Conservation (phyloP, 352 stramenopile genomes). For the Globisporangium okanoganense region DNA sequence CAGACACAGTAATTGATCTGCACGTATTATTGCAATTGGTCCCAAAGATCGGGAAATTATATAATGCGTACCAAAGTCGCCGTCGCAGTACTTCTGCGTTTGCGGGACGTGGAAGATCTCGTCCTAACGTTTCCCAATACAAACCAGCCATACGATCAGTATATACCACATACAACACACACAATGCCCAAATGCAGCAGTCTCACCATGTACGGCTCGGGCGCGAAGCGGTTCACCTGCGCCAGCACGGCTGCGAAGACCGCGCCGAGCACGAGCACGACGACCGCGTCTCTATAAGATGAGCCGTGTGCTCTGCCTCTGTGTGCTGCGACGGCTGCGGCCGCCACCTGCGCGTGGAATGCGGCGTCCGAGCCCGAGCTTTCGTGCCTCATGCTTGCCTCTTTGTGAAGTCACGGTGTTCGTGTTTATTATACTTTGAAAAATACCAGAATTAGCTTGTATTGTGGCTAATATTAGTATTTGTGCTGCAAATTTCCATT, state of each 20-base stretch:
- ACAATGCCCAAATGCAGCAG: too few relatives aligned
- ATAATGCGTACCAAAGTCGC: conserved; percentile 49
- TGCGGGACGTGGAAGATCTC: conserved; percentile 86
- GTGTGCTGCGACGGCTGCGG: neutral
- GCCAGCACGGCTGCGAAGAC: conserved; percentile 26
- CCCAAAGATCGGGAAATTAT: too few relatives aligned
- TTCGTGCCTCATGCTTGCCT: neutral
- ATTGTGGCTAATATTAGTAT: neutral
- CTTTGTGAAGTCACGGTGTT: too few relatives aligned
- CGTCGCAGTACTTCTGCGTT: conserved; percentile 75
- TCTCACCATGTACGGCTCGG: conserved; percentile 67
- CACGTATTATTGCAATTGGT: too few relatives aligned
- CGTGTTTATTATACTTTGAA: too few relatives aligned
- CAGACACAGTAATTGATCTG: too few relatives aligned
- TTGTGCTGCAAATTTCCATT: neutral
- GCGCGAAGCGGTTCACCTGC: conserved; percentile 33
- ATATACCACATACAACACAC: too few relatives aligned
- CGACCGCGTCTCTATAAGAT: neutral
- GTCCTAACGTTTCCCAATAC: conserved; percentile 56
- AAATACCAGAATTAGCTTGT: too few relatives aligned
- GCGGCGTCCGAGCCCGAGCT: neutral
- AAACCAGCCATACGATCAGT: too few relatives aligned
- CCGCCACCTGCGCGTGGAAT: conserved; percentile 1
- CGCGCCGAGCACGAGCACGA: conserved; percentile 17
- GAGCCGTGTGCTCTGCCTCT: neutral